Evolutionary conservation across 768 basidiomycete genomes (phyloP), one percentile per base, ranked within the genome.

Genomic region (Rhodotorula paludigena): DNA sequence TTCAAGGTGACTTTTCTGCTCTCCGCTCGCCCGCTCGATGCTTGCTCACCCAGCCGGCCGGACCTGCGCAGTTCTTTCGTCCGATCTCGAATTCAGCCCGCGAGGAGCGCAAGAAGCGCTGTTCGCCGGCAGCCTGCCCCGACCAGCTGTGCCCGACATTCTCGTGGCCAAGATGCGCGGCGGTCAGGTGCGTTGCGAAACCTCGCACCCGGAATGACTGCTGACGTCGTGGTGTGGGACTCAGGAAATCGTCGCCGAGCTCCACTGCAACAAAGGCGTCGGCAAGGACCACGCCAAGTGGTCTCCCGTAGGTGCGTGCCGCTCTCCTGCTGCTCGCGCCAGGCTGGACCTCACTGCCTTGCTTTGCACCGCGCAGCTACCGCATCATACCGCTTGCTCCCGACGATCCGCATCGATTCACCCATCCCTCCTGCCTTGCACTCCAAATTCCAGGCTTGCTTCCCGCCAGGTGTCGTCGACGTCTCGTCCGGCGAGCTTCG

Each of bases 241-340:
- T 30, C 66, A 80, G 78, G 82, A 83, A 57, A 81, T 99, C 47
- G 83, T 89, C 48, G 84, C 90, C 80, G 88, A 92, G 74, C 75
- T 93, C 63, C 92, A 98, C 75, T 93, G 92, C 30, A 81, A 92
- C 68, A 98, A 98, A 75, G 89, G 91, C 21, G 85, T 90, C 23
- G 92, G 92, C 23, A 89, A 89, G 75, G 91, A 93, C 68, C 94
- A 99, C 74, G 92, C 96, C 53, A 99, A 99, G 77, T 99, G 90
- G 78, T 90, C 85, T 64, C 92, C 96, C 38, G 96, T 98, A 58
- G 91, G 92, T 89, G 73, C 62, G 80, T 69, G 14, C 14, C 28
- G 20, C 33, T 23, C 25, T 28, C 35, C 10, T 42, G 33, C 16
- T 44, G 68, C 39, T 30, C 16, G 33, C 30, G n/a, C 30, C 21